Percentiles rank a stretch among this genome's conserved stretches.
phyloP scores from a whole-genome alignment of 495 filamentous ascomycete species.

The Penicillium odoratum region DNA sequence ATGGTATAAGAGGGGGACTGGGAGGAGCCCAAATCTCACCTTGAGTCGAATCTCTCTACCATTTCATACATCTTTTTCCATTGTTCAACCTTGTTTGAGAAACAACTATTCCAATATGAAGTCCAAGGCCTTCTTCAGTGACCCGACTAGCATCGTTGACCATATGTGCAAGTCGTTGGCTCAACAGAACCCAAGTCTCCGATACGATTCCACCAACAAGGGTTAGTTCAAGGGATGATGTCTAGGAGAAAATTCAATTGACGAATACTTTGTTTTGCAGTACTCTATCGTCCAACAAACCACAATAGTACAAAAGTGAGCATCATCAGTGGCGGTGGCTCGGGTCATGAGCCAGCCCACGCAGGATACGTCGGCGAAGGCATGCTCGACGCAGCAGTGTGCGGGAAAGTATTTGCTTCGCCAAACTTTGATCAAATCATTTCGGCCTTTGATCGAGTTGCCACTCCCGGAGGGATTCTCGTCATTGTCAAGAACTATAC shows the following conservation, averaged over 20 bases:
- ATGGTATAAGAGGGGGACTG: constrained; percentile 7
- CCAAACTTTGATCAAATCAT: constrained; percentile 18
- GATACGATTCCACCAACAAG: constrained; percentile 8
- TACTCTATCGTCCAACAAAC: constrained; percentile 7
- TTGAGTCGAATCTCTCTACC: neutral
- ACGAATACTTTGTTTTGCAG: neutral
- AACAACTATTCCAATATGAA: constrained; percentile 5
- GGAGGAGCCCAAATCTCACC: neutral
- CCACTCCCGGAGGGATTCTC: constrained; percentile 12
- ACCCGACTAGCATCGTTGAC: constrained; percentile 10
- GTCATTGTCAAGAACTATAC: constrained; percentile 19
- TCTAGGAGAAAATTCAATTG: neutral
- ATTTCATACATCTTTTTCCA: neutral
- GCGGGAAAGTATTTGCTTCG: constrained; percentile 17
- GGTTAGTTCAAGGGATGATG: neutral
- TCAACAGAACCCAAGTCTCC: constrained; percentile 8
- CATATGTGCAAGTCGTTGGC: constrained; percentile 13
- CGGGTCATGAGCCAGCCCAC: constrained; percentile 17
- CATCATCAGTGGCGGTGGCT: constrained; percentile 20
- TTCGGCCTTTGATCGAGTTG: constrained; percentile 8
- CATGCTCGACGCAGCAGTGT: constrained; percentile 16
- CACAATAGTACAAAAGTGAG: constrained; percentile 12
- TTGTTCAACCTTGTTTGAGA: neutral
- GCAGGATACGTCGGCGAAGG: constrained; percentile 19
- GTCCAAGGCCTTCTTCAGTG: constrained; percentile 12